Evolutionary conservation across 441 rosid genomes (phyloP).

Genomic region (Corymbia citriodora): DNA sequence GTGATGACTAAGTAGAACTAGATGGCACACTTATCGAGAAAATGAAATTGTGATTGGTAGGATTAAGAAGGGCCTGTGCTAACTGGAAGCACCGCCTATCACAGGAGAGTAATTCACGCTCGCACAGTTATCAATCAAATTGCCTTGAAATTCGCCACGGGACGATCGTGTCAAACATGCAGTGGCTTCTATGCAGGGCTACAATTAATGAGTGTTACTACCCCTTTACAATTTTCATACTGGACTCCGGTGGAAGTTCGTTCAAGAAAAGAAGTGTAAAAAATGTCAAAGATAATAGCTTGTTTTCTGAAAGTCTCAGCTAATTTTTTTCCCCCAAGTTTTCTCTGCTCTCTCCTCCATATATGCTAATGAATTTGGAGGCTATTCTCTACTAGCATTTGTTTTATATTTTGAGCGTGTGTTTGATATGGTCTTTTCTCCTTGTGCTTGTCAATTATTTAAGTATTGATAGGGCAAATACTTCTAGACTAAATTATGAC

Average conservation of each 20-base stretch:
- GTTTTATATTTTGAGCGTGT: neutral
- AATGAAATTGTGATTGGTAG: neutral
- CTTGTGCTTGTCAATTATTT: neutral
- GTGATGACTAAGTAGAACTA: neutral
- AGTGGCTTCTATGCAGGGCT: neutral
- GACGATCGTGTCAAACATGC: neutral
- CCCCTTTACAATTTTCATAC: neutral
- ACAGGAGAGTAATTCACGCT: neutral
- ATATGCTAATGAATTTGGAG: neutral
- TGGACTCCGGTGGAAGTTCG: neutral
- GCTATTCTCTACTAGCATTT: neutral
- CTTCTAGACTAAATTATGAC: neutral
- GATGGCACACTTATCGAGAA: neutral
- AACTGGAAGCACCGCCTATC: neutral
- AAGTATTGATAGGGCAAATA: neutral
- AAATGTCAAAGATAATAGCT: neutral
- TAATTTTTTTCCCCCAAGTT: neutral
- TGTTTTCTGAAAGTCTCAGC: neutral
- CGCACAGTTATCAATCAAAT: neutral
- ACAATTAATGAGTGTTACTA: neutral
- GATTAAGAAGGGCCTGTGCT: neutral
- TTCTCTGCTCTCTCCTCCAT: neutral
- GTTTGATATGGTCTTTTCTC: neutral
- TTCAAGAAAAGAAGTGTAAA: neutral
- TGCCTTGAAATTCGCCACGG: neutral